Percentiles rank a stretch among this genome's conserved stretches.
phyloP scores from a whole-genome alignment of 441 rosid genomes.

The Aquilaria agallochum region DNA sequence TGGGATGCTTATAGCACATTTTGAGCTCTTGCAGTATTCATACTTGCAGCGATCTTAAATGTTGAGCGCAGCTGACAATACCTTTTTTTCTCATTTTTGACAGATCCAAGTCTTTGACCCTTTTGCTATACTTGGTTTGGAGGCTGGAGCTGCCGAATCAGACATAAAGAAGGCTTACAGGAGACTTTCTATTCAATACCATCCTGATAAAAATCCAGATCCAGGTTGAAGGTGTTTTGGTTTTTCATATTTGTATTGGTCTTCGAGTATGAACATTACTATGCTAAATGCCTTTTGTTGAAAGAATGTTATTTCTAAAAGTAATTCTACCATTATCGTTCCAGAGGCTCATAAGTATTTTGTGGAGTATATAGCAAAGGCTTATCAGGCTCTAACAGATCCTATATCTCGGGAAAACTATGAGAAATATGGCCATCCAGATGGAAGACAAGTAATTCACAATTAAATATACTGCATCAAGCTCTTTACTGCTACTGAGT shows the following conservation, averaged over 20 bases:
- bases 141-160: conserved; percentile 77
- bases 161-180: conserved; percentile 90
- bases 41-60: background rate
- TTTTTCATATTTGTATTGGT: conserved; percentile 8
- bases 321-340: conserved; percentile 14
- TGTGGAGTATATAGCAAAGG: conserved; percentile 93
- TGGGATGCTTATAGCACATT: conserved; percentile 7
- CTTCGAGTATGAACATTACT: background rate
- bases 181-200: conserved; percentile 84
- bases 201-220: conserved; percentile 99
- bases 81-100: conserved; percentile 9
- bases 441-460: conserved; percentile 82
- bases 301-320: background rate
- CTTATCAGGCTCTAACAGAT: conserved; percentile 96
- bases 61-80: background rate
- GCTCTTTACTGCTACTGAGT: conserved; percentile 5
- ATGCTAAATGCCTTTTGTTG: too few species aligned
- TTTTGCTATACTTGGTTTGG: conserved; percentile 73
- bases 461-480: conserved; percentile 11
- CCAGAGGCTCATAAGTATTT: conserved; percentile 85
- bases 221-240: conserved; percentile 65
- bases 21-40: conserved; percentile 11
- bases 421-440: conserved; percentile 99
- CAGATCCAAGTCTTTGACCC: conserved; percentile 96
- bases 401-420: conserved; percentile 93